A percentile compares a stretch with the other conserved stretches of the same genome.
phyloP scores from a whole-genome alignment of 1,139 yeast genomes.

The Pichia sp. region DNA sequence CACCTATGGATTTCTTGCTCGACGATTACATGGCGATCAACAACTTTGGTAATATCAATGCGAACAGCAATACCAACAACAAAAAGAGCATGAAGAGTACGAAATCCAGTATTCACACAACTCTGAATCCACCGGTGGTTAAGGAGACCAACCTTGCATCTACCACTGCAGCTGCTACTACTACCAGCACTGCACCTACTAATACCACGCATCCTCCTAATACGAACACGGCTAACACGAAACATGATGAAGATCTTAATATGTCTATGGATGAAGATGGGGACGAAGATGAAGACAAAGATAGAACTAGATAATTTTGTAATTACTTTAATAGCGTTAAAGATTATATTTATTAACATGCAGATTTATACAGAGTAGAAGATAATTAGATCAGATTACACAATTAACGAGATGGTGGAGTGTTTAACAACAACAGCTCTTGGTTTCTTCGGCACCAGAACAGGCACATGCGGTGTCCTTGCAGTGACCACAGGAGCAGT shows the following conservation, averaged over 20 bases:
- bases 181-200: background rate
- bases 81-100: slow-evolving; percentile 1
- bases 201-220: too few relatives aligned
- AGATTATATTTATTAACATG: too few relatives aligned
- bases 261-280: slow-evolving; percentile 12
- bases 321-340: too few relatives aligned
- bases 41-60: background rate
- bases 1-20: slow-evolving; percentile 34
- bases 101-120: slow-evolving; percentile 2
- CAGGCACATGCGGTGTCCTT: background rate
- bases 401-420: background rate
- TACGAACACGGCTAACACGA: background rate
- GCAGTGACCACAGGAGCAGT: background rate
- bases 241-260: slow-evolving; percentile 6
- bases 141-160: too few relatives aligned
- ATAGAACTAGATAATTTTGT: too few relatives aligned
- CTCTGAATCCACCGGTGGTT: background rate
- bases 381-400: background rate
- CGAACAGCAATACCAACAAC: background rate
- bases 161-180: too few relatives aligned
- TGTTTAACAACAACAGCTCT: background rate
- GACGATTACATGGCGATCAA: slow-evolving; percentile 27
- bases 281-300: background rate
- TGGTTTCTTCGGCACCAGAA: background rate
- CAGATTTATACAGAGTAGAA: too few relatives aligned